Conservation (phyloP, 225 moss, liverwort and hornwort species). For the Rhytidiadelphus loreus region DNA sequence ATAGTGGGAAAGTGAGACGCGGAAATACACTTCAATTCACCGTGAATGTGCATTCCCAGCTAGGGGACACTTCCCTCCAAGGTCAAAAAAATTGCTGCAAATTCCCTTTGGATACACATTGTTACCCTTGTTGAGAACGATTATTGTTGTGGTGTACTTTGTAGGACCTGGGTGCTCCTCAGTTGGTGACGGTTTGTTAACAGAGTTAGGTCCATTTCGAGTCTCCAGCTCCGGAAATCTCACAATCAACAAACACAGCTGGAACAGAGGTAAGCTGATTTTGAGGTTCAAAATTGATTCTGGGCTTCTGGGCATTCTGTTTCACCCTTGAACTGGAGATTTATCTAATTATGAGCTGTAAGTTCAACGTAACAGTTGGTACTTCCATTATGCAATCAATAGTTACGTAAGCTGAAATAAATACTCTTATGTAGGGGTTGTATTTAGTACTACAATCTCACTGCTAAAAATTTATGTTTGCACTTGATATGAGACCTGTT, state of each 20-base stretch:
- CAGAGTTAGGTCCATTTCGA: constrained; percentile 40
- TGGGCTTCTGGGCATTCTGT: background rate
- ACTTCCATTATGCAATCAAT: background rate
- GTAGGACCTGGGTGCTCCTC: constrained; percentile 49
- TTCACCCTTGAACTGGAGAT: background rate
- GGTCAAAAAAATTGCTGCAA: background rate
- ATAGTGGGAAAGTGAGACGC: background rate
- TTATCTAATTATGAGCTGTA: background rate
- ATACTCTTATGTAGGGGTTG: background rate
- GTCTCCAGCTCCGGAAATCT: constrained; percentile 28
- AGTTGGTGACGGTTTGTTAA: constrained; percentile 32
- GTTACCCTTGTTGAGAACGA: background rate
- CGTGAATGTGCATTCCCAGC: background rate
- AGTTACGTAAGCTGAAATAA: background rate
- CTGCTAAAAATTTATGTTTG: background rate
- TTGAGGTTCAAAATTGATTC: background rate
- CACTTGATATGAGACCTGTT: background rate
- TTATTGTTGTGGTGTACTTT: background rate
- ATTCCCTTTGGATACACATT: background rate
- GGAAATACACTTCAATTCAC: background rate
- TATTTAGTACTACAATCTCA: background rate
- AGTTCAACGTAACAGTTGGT: background rate
- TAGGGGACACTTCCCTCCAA: background rate
- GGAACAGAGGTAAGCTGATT: constrained; percentile 35
- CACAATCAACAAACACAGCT: constrained; percentile 27